Percentiles rank a stretch among this genome's conserved stretches.
phyloP scores from a whole-genome alignment of 1,139 yeast species.

The Pneumocystis wakefieldiae region DNA sequence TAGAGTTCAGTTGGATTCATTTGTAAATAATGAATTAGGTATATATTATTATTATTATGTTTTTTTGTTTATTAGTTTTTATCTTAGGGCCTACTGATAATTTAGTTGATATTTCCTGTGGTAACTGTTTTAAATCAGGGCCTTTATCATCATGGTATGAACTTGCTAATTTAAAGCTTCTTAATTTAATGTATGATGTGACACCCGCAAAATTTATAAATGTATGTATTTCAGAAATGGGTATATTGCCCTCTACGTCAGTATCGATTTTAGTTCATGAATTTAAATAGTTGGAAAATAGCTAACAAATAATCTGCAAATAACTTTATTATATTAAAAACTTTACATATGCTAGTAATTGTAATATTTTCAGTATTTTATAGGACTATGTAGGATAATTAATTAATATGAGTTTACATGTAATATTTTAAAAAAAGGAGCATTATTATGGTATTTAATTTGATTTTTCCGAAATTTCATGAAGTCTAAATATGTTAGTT shows the following conservation, averaged over 20 bases:
- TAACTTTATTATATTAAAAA: neutral
- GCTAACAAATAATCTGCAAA: constrained; percentile 5
- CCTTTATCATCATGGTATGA: constrained; percentile 53
- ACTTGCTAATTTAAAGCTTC: constrained; percentile 48
- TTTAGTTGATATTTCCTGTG: constrained; percentile 32
- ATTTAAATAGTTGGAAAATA: constrained; percentile 42
- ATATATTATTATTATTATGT: neutral
- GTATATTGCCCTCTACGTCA: constrained; percentile 90
- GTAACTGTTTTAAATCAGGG: constrained; percentile 13
- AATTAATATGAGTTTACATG: neutral
- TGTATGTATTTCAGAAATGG: constrained; percentile 89
- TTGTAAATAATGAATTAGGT: constrained; percentile 68
- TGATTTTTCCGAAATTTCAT: neutral
- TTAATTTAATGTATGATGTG: constrained; percentile 80
- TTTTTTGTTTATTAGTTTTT: neutral
- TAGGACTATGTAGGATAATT: neutral
- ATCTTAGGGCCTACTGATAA: constrained; percentile 46
- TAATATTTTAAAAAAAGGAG: neutral
- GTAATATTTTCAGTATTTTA: constrained; percentile 2
- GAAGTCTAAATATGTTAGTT: neutral
- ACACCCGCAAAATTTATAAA: constrained; percentile 90
- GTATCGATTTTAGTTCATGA: constrained; percentile 94
- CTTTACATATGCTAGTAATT: neutral
- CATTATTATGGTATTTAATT: neutral
- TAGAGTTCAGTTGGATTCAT: constrained; percentile 88